Base-by-base conservation (phyloP, 768 basidiomycete species). In the Termitomyces sp. region DNA sequence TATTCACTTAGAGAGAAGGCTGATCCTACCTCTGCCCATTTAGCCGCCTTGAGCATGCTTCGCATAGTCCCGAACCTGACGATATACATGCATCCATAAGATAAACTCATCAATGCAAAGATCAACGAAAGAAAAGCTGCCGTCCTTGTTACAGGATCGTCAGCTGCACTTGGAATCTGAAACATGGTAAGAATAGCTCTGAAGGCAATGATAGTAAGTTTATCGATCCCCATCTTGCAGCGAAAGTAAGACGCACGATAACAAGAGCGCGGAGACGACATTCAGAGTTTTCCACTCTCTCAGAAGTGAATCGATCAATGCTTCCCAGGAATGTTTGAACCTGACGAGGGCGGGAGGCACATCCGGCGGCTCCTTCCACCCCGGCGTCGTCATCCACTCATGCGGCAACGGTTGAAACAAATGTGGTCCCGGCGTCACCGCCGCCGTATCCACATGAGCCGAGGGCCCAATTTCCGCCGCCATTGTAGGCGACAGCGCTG, bases 271-370 rank as follows among this genome's bases (percentile, higher is more conserved):
- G 12, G 87, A 89, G 19, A 91, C 81, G 19, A 90, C 74, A 62
- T 90, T 90, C 42, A 78, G 56, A 6, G 87, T 89, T 71, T 89
- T 89, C 86, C 86, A 89, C 62, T 89, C 87, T 28, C 81, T 76
- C 59, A 78, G 58, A n/a, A 90, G 71, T 0, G 85, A 82, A 54
- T 87, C 84, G 11, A 89, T 78, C 61, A 91, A 89, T 0, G 64
- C 68, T 67, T 90, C 61, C 61, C 61, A 62, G 17, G 61, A 78
- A 59, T 73, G 68, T 55, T 80, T 78, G 75, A 91, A 91, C 48
- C 84, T 73, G 8, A 82, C 70, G 41, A 89, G 67, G 5, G 87
- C 80, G 5, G 85, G 86, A 0, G 86, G 80, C 4, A 85, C 85
- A 1, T 77, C 23, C 23, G 23, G 23, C 23, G 23, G 1, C 23